Conservation (phyloP, 2,329 filamentous ascomycete genomes). For the Claviceps africana region DNA sequence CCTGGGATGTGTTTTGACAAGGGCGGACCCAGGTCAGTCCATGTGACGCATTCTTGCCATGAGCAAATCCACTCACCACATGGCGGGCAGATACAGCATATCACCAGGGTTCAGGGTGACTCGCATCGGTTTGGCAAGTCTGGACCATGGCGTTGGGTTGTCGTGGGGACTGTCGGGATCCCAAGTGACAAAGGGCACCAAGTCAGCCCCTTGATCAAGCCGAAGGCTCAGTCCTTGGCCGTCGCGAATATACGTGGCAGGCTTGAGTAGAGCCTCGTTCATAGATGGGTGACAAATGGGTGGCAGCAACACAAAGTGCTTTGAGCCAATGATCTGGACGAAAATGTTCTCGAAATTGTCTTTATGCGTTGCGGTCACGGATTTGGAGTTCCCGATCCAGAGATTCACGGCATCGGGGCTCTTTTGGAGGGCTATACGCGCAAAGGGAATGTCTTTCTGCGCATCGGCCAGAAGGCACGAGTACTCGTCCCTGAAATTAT, state of each 20-base stretch:
- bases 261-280: slow-evolving; percentile 43
- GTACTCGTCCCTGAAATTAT: slow-evolving; percentile 68
- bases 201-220: slow-evolving; percentile 19
- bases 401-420: slow-evolving; percentile 65
- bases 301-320: slow-evolving; percentile 65
- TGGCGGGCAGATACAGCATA: slow-evolving; percentile 67
- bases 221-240: slow-evolving; percentile 15
- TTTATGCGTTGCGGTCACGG: slow-evolving; percentile 60
- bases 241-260: slow-evolving; percentile 42
- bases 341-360: slow-evolving; percentile 83
- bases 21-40: not conserved
- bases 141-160: slow-evolving; percentile 43
- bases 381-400: slow-evolving; percentile 64
- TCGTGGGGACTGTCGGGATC: slow-evolving; percentile 48
- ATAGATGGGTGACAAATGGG: slow-evolving; percentile 56
- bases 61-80: slow-evolving; percentile 44
- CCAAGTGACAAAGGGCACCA: slow-evolving; percentile 58
- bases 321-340: slow-evolving; percentile 57
- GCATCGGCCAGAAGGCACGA: slow-evolving; percentile 46
- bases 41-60: not conserved
- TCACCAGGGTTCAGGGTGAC: slow-evolving; percentile 60
- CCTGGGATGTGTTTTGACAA: too few species aligned
- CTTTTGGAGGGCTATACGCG: slow-evolving; percentile 52
- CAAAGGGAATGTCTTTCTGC: slow-evolving; percentile 53
- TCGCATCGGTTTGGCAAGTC: slow-evolving; percentile 44